Conservation (phyloP, 495 filamentous ascomycete species). For the Hypoxylon perforatum region DNA sequence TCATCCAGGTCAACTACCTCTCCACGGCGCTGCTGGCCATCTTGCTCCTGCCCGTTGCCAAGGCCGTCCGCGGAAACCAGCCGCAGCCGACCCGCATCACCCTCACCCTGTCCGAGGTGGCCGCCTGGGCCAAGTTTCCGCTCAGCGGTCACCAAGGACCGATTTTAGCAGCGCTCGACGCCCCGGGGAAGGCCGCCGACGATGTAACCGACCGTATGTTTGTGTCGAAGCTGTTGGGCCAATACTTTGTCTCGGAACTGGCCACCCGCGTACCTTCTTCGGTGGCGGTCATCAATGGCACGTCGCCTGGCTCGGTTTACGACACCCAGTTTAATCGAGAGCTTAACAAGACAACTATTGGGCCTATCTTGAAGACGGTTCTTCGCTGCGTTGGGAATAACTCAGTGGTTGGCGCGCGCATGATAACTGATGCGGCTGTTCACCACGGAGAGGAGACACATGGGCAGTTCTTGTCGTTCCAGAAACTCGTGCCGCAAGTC, state of each 20-base stretch:
- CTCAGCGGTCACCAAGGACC: constrained; percentile 19
- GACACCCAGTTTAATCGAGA: constrained; percentile 52
- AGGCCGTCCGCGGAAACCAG: constrained; percentile 12
- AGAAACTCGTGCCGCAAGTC: constrained; percentile 52
- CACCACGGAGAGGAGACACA: constrained; percentile 55
- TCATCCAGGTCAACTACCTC: constrained; percentile 53
- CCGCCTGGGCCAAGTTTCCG: constrained; percentile 6
- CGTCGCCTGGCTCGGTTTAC: constrained; percentile 52
- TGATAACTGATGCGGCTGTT: constrained; percentile 52
- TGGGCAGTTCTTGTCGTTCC: constrained; percentile 51
- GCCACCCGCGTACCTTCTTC: constrained; percentile 46
- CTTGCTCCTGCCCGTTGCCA: constrained; percentile 56
- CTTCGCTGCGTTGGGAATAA: constrained; percentile 38
- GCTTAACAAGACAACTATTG: constrained; percentile 24
- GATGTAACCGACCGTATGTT: constrained; percentile 43
- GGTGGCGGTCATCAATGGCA: constrained; percentile 56
- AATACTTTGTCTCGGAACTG: constrained; percentile 53
- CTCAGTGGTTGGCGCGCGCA: constrained; percentile 46
- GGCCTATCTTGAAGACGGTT: constrained; percentile 27
- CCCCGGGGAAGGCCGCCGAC: constrained; percentile 35
- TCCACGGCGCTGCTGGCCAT: constrained; percentile 56
- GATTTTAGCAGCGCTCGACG: constrained; percentile 53
- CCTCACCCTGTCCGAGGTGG: constrained; percentile 21
- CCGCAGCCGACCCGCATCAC: constrained; percentile 15
- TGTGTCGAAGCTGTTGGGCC: constrained; percentile 52